These are phyloP conservation scores for Neurospora terricola DNA, from an alignment of 495 filamentous ascomycete species.

Conservation along the genomic window DNA sequence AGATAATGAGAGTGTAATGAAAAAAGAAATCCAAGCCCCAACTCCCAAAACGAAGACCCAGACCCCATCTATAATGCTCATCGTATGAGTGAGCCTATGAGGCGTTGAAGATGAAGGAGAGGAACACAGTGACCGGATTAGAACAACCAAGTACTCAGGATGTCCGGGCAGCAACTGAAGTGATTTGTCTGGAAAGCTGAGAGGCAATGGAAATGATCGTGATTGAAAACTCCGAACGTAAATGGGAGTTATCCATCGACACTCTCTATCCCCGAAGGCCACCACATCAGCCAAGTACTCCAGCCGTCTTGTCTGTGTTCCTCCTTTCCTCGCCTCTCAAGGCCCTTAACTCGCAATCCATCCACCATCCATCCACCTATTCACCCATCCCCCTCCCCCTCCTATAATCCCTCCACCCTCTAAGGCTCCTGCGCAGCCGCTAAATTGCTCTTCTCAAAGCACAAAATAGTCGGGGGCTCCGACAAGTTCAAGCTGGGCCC, in stretches of 20 bases:
- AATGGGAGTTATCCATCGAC: background rate
- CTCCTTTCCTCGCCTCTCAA: too few relatives aligned
- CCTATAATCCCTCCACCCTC: background rate
- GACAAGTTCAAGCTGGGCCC: conserved; percentile 25
- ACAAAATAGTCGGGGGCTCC: conserved; percentile 40
- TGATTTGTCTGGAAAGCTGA: background rate
- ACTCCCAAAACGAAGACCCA: background rate
- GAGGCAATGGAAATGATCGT: background rate
- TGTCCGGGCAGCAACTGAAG: background rate
- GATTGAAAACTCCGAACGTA: background rate
- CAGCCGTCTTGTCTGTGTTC: background rate
- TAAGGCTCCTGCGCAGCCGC: background rate
- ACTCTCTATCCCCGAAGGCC: background rate
- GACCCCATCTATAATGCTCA: background rate
- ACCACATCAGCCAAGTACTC: background rate
- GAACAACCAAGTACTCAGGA: background rate
- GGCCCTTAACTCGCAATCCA: too few relatives aligned
- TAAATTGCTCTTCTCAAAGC: conserved; percentile 25
- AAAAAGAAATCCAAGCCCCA: background rate
- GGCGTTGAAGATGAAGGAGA: background rate
- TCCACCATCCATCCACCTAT: too few relatives aligned
- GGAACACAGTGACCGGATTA: background rate
- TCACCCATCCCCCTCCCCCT: background rate
- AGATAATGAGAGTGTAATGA: background rate
- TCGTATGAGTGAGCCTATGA: too few relatives aligned